Percentiles rank a stretch among this genome's conserved stretches.
Conservation (phyloP, 371 early-diverging fungal species). For the Rhizopus delemar region DNA sequence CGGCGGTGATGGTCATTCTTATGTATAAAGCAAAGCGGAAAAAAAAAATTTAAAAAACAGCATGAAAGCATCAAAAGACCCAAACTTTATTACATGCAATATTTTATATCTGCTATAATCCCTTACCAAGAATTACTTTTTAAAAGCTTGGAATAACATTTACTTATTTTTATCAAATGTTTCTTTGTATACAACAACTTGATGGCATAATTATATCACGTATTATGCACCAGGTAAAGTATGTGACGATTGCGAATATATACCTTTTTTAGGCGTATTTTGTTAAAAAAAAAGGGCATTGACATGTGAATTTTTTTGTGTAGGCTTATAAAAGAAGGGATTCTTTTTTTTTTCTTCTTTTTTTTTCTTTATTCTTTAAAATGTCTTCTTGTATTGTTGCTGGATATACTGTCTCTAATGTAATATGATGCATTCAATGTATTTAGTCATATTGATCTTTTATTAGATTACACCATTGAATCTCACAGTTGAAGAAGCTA, state of each 20-base stretch:
- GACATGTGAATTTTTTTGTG: background rate
- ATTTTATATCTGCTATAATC: too few species aligned
- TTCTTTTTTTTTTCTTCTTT: background rate
- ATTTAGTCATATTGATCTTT: background rate
- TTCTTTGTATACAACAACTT: too few species aligned
- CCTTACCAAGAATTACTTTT: too few species aligned
- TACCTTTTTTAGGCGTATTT: background rate
- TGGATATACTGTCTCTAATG: conserved; percentile 29
- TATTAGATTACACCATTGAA: conserved; percentile 29
- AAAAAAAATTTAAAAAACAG: too few species aligned
- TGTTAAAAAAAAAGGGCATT: background rate
- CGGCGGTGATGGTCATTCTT: too few species aligned
- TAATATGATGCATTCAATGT: background rate
- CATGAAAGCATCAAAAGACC: too few species aligned
- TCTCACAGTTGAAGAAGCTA: conserved; percentile 38
- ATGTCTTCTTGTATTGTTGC: conserved; percentile 23
- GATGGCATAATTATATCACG: background rate
- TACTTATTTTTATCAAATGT: too few species aligned
- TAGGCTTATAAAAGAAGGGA: background rate
- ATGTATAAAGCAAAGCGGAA: too few species aligned
- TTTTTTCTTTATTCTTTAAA: conserved; percentile 2
- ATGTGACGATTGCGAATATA: too few species aligned
- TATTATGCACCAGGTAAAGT: background rate
- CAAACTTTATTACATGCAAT: too few species aligned
- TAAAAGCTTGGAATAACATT: too few species aligned